These are phyloP conservation scores for Ogataea sp. DNA, from an alignment of 805 yeast species.

Conservation along the genomic window DNA sequence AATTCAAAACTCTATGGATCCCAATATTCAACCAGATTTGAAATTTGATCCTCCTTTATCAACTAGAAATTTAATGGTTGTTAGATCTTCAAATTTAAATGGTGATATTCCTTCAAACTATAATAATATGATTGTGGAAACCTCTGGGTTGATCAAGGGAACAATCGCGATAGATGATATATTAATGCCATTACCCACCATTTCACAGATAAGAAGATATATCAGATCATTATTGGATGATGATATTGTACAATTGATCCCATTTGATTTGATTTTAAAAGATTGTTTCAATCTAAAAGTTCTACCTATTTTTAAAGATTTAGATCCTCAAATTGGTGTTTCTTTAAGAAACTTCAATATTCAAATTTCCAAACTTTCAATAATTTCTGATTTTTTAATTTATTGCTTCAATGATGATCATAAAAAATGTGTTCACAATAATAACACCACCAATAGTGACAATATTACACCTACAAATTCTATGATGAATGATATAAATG, in stretches of 20 bases:
- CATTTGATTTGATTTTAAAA: constrained; percentile 23
- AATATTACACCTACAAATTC: too few relatives aligned
- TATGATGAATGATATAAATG: too few relatives aligned
- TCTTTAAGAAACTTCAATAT: constrained; percentile 78
- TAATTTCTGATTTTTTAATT: constrained; percentile 68
- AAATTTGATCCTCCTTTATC: constrained; percentile 12
- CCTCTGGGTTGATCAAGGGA: constrained; percentile 44
- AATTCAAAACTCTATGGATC: too few relatives aligned
- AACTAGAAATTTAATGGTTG: constrained; percentile 19
- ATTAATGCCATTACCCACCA: constrained; percentile 33
- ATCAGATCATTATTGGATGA: constrained; percentile 19
- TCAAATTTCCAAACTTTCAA: constrained; percentile 75
- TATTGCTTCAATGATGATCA: constrained; percentile 50
- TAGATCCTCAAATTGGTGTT: constrained; percentile 68
- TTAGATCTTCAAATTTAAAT: constrained; percentile 21
- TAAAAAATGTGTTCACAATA: constrained; percentile 10
- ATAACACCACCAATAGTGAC: neutral
- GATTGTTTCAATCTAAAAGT: constrained; percentile 37
- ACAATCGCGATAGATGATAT: constrained; percentile 48
- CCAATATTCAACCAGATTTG: too few relatives aligned
- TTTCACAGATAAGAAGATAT: constrained; percentile 18
- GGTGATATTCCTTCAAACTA: constrained; percentile 21
- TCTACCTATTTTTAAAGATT: constrained; percentile 45
- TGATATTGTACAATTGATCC: constrained; percentile 11
- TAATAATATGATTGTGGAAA: constrained; percentile 23